Base-by-base conservation (phyloP, 192 early-diverging fungal species). In the Coemansia nantahalensis region DNA sequence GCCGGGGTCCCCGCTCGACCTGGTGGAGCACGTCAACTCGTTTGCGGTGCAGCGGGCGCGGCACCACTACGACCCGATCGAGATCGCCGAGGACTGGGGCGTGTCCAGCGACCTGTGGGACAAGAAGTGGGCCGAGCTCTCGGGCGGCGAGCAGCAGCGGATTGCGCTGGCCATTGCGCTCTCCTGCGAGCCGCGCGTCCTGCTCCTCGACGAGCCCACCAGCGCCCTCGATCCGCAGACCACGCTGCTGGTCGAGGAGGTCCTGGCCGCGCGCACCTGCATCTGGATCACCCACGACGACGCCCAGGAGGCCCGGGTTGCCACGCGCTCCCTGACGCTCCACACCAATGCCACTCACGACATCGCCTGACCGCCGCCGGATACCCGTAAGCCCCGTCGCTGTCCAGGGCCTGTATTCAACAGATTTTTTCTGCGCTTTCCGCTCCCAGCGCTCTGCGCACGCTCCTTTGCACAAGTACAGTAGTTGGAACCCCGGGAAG, bases 181-280 rank as follows among this genome's bases (percentile, higher is more conserved):
- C 16, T 79, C 90, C 12, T 79, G 84, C 45, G 80, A 84, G 9
- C 90, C 92, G 5, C 75, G 86, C 16, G 71, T 93, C 23, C 54
- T 94, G 49, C 63, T 94, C 19, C 77, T 94, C 7, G 90, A 94
- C 66, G 91, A 94, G 62, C 92, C 92, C 4, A 94, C 92, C 2
- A 86, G 84, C 14, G 90, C 92, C 3, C 51, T 95, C 34, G 92
- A 95, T 63, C 84, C 86, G 24, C 77, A 69, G 42, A 77, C 89
- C 0, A 79, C 80, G 30, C 50, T 65, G 22, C 59, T 86, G 23
- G 92, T 95, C 2, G 90, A 95, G 55, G 57, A 81, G 8, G 82
- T 90, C 0, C 60, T 95, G 34, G 49, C 77, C 18, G 45, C 62
- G 8, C 56, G 77, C 21, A 85, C 85, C 28, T 89, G 89, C 49